A percentile compares a stretch with the other conserved stretches of the same genome.
These are phyloP conservation scores for Saturnispora zaruensis DNA, from an alignment of 805 yeast species.

Conservation along the genomic window DNA sequence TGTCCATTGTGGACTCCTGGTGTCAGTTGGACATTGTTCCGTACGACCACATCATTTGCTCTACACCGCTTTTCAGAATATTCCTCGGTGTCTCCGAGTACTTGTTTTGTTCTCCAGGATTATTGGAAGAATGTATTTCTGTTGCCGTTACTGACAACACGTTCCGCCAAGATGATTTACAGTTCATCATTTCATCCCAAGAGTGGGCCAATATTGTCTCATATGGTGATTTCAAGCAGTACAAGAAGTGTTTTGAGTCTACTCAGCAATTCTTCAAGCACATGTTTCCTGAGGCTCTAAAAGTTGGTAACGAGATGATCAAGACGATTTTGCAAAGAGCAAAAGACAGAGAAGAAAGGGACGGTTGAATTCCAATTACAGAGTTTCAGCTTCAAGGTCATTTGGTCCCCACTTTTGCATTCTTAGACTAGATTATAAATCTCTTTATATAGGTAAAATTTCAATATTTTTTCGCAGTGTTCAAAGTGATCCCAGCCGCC, in stretches of 20 bases:
- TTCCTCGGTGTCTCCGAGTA: slow-evolving; percentile 92
- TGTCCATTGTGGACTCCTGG: slow-evolving; percentile 96
- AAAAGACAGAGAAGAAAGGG: slow-evolving; percentile 18
- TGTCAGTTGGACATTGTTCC: slow-evolving; percentile 76
- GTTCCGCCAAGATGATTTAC: slow-evolving; percentile 84
- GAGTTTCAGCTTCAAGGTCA: too few species aligned
- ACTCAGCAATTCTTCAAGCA: slow-evolving; percentile 81
- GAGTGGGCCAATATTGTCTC: slow-evolving; percentile 78
- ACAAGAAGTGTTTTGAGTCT: slow-evolving; percentile 61
- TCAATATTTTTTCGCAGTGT: neutral
- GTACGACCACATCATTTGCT: slow-evolving; percentile 93
- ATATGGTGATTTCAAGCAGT: slow-evolving; percentile 64
- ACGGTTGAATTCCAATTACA: neutral
- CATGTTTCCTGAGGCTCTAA: slow-evolving; percentile 82
- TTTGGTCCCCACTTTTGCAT: too few species aligned
- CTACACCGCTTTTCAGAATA: slow-evolving; percentile 88
- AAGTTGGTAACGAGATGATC: slow-evolving; percentile 90
- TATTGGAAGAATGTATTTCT: slow-evolving; percentile 70
- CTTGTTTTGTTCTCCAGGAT: slow-evolving; percentile 72
- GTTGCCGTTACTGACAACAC: slow-evolving; percentile 59
- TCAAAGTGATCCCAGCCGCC: neutral
- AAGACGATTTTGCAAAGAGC: slow-evolving; percentile 49
- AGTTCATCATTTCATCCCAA: slow-evolving; percentile 86
- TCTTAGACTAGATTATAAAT: neutral
- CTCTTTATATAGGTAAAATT: neutral